phyloP scores from a whole-genome alignment of 306 rosid species.

The Gastrolobium bilobum region DNA sequence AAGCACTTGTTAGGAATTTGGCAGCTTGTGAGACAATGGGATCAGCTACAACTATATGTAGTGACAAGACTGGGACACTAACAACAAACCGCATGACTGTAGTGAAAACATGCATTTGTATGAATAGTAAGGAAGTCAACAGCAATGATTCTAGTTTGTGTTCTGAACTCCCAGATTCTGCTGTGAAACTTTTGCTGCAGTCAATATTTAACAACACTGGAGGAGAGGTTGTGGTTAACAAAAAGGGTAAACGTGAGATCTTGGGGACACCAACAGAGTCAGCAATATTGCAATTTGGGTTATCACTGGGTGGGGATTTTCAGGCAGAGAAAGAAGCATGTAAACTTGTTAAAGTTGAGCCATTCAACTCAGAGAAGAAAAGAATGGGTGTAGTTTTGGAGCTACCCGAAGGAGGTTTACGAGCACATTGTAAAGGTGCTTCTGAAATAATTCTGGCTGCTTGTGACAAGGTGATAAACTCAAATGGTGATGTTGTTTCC shows the following conservation, averaged over 20 bases:
- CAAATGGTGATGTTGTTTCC: constrained; percentile 76
- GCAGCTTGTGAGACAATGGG: constrained; percentile 99
- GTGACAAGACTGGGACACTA: constrained; percentile 96
- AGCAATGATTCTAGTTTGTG: constrained; percentile 52
- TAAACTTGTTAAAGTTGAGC: constrained; percentile 81
- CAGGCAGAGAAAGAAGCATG: constrained; percentile 69
- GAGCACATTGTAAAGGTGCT: constrained; percentile 96
- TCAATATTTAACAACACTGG: constrained; percentile 91
- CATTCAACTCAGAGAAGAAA: constrained; percentile 91
- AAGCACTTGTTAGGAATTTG: constrained; percentile 89
- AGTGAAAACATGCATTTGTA: constrained; percentile 88
- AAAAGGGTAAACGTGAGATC: constrained; percentile 73
- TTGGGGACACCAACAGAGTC: constrained; percentile 92
- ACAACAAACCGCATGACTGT: constrained; percentile 94
- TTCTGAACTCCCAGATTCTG: constrained; percentile 67
- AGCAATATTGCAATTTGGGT: constrained; percentile 83
- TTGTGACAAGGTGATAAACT: constrained; percentile 79
- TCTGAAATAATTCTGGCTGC: constrained; percentile 86
- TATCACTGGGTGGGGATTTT: constrained; percentile 81
- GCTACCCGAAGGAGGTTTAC: constrained; percentile 72
- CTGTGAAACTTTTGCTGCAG: constrained; percentile 67
- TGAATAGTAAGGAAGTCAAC: constrained; percentile 66
- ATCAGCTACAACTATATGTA: constrained; percentile 91
- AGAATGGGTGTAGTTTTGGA: constrained; percentile 89
- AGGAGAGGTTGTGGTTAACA: constrained; percentile 88